Conservation (phyloP, 2,329 filamentous ascomycete species). For the Penicillium sp. region DNA sequence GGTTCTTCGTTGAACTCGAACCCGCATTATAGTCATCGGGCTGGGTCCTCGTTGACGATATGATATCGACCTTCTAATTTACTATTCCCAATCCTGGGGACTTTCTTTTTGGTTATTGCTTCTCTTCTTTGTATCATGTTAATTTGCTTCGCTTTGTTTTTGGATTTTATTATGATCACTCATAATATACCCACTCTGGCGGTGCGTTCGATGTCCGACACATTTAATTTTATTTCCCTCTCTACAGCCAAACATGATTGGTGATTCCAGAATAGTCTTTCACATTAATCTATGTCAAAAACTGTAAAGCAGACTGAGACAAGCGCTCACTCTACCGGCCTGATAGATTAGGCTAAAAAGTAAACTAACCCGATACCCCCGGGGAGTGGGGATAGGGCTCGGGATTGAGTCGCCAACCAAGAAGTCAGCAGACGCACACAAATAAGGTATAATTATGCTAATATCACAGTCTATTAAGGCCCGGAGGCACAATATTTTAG, state of each 20-base stretch:
- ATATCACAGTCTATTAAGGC: not conserved
- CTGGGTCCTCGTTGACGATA: not conserved
- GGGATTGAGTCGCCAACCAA: not conserved
- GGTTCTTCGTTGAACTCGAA: slow-evolving; percentile 4
- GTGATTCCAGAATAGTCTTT: too few species aligned
- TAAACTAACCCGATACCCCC: not conserved
- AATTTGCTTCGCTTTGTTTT: not conserved
- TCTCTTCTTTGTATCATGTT: slow-evolving; percentile 1
- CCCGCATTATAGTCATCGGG: not conserved
- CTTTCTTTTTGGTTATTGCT: not conserved
- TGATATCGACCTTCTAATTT: not conserved
- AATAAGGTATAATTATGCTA: not conserved
- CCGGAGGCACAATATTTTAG: not conserved
- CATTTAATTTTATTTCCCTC: not conserved
- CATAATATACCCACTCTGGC: slow-evolving; percentile 5
- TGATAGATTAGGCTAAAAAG: not conserved
- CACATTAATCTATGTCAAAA: not conserved
- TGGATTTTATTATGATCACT: slow-evolving; percentile 1
- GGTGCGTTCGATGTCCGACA: not conserved
- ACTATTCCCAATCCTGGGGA: not conserved
- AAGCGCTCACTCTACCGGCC: not conserved
- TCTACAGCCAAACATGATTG: not conserved
- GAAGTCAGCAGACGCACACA: not conserved
- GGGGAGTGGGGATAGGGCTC: not conserved
- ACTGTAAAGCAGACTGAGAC: not conserved